Conservation (phyloP, 1,284 basidiomycete species). For the Serendipita sp. region DNA sequence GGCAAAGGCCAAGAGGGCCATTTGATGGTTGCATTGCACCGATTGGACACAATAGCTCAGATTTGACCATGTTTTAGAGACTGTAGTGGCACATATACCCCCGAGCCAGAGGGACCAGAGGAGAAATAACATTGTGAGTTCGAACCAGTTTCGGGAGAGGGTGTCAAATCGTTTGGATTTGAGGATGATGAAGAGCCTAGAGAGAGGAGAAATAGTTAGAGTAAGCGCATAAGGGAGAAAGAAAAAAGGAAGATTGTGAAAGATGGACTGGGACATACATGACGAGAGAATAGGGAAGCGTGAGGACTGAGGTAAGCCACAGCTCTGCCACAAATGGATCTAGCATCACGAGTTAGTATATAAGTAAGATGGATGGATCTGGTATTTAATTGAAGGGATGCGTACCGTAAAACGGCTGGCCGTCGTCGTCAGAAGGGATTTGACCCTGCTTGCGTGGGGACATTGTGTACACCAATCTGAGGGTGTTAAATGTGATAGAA, state of each 20-base stretch:
- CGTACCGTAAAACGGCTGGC: background rate
- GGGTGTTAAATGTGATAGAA: background rate
- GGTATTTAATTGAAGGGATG: background rate
- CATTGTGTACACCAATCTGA: background rate
- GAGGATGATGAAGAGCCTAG: background rate
- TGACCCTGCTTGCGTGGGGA: background rate
- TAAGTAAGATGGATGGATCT: too few relatives aligned
- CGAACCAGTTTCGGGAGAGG: constrained; percentile 3
- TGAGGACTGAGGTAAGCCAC: background rate
- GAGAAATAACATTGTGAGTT: background rate
- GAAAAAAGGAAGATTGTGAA: too few relatives aligned
- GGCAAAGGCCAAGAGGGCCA: background rate
- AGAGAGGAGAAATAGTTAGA: background rate
- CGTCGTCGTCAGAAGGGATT: background rate
- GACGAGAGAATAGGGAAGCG: background rate
- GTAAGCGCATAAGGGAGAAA: too few relatives aligned
- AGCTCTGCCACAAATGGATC: background rate
- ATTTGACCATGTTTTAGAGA: background rate
- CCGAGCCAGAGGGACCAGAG: background rate
- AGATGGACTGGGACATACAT: background rate
- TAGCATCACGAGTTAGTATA: background rate
- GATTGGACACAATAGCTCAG: too few relatives aligned
- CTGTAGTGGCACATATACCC: background rate
- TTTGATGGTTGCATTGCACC: background rate
- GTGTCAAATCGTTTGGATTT: background rate